Evolutionary conservation across 345 rosid species (phyloP), one percentile per base, ranked within the genome.

Genomic region (Erodium maritimum): DNA sequence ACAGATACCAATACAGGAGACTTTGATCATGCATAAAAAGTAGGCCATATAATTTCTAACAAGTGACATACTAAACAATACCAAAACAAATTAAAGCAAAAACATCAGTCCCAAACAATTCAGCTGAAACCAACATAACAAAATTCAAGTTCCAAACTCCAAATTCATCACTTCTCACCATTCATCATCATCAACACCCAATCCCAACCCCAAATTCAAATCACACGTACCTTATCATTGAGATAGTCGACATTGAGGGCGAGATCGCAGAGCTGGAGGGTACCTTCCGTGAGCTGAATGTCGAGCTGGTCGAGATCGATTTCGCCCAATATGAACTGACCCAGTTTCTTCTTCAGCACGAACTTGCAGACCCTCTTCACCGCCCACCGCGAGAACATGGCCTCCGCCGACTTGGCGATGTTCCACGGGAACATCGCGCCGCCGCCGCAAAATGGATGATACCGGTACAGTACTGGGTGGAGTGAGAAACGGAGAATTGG

Each of bases 221-320:
- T 23, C 18, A 18, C 18, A 46, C 21, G 1, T 61, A 86, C 98
- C 90, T 86, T 80, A 19, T 74, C 66, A 54, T 88, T 91, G 16
- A 91, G 78, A 74, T 70, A 86, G 67, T 86, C 96, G 57, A 85
- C 93, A 69, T 91, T 83, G 58, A 91, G 82, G 10, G 95, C 98
- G 23, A 91, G 81, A 63, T 91, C 99, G 62, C 22, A 65, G 64
- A 93, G 95, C 73, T 82, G 91, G 65, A 89, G 71, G 2, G 81
- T 76, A 45, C 99, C 99, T 20, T 89, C 72, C 0, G 77, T 22
- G 46, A 93, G 96, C 83, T 89, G 98, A 58, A 91, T 82, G 65
- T 88, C 96, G 19, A 93, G 99, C 72, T 93, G 96, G 54, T 83
- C 88, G 61, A 87, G 82, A 73, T 89, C 94, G 59, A 93, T 87